Evolutionary conservation across 2,329 filamentous ascomycete genomes (phyloP).

Genomic region (Albophoma yamanashiensis): DNA sequence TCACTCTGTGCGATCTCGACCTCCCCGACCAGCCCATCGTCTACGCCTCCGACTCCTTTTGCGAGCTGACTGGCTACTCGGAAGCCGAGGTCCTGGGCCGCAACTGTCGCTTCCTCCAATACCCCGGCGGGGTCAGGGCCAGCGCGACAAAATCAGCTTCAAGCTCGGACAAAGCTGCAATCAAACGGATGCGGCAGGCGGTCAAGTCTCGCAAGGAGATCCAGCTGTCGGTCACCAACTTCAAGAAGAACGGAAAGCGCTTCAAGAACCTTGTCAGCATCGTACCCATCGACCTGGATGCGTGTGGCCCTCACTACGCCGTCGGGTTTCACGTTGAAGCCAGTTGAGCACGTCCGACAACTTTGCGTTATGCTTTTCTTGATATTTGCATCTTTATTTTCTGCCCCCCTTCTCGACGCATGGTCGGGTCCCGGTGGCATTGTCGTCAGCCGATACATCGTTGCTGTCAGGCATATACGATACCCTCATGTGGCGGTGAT

Average conservation of each 20-base stretch:
- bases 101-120: constrained; percentile 80
- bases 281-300: constrained; percentile 65
- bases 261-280: constrained; percentile 83
- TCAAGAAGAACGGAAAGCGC: constrained; percentile 65
- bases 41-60: constrained; percentile 75
- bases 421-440: background rate
- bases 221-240: constrained; percentile 57
- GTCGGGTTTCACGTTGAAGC: constrained; percentile 74
- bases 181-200: constrained; percentile 41
- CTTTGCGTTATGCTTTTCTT: background rate
- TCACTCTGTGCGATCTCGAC: constrained; percentile 70
- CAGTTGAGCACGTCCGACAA: constrained; percentile 15
- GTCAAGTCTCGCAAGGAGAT: constrained; percentile 34
- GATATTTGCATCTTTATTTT: background rate
- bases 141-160: background rate
- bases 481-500: constrained; percentile 2
- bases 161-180: constrained; percentile 33
- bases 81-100: constrained; percentile 62
- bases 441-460: background rate
- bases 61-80: constrained; percentile 68
- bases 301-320: constrained; percentile 56
- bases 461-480: constrained; percentile 1
- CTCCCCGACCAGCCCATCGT: constrained; percentile 69
- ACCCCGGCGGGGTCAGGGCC: constrained; percentile 43
- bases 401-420: background rate